Conservation (phyloP, 495 filamentous ascomycete species). For the Beverwykella pulmonaria region DNA sequence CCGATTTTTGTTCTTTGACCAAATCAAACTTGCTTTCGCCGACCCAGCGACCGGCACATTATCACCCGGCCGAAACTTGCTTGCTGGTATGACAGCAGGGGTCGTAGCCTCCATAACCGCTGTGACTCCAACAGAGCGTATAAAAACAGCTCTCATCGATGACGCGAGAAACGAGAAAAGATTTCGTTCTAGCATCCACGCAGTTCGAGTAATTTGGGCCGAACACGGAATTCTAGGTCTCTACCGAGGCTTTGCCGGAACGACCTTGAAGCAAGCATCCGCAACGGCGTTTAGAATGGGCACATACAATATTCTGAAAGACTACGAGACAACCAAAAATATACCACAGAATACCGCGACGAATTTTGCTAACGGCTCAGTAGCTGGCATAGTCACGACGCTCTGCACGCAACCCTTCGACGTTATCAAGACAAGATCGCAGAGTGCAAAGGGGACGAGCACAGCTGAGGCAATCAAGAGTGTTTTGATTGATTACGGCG, state of each 20-base stretch:
- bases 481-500: slow-evolving; percentile 58
- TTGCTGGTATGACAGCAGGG: slow-evolving; percentile 65
- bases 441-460: slow-evolving; percentile 58
- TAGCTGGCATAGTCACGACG: slow-evolving; percentile 64
- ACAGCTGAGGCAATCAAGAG: slow-evolving; percentile 56
- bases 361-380: slow-evolving; percentile 63
- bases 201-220: slow-evolving; percentile 51
- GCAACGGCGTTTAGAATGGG: slow-evolving; percentile 68
- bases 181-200: slow-evolving; percentile 58
- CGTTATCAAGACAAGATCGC: slow-evolving; percentile 65
- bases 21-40: slow-evolving; percentile 62
- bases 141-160: slow-evolving; percentile 72
- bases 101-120: slow-evolving; percentile 60
- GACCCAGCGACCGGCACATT: slow-evolving; percentile 60
- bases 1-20: slow-evolving; percentile 67
- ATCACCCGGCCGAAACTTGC: slow-evolving; percentile 58
- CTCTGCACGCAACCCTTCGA: slow-evolving; percentile 68
- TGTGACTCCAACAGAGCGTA: slow-evolving; percentile 67
- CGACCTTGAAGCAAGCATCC: slow-evolving; percentile 67
- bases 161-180: slow-evolving; percentile 58
- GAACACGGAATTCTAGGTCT: slow-evolving; percentile 59
- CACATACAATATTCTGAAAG: slow-evolving; percentile 68
- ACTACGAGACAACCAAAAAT: slow-evolving; percentile 52
- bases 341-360: slow-evolving; percentile 51
- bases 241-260: slow-evolving; percentile 63